Evolutionary conservation across 371 early-diverging fungal species (phyloP).

Genomic region (Mucor saturninus): DNA sequence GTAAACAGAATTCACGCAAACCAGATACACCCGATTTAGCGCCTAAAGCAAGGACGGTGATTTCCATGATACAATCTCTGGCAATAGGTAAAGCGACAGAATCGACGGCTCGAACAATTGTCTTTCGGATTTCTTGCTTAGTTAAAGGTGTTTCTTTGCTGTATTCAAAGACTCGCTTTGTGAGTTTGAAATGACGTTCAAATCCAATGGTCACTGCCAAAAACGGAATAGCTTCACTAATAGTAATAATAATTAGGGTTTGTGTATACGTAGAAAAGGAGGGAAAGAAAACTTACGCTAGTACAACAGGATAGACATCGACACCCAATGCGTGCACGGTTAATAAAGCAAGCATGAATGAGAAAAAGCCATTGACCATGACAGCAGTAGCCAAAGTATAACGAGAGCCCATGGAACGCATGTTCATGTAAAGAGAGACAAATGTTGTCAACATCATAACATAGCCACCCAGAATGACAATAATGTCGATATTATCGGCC

Average conservation of each 20-base stretch:
- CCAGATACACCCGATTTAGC: constrained; percentile 80
- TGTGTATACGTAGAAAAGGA: background rate
- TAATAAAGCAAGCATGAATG: constrained; percentile 79
- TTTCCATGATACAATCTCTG: constrained; percentile 84
- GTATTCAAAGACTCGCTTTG: constrained; percentile 75
- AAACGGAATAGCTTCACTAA: constrained; percentile 89
- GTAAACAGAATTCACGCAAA: constrained; percentile 80
- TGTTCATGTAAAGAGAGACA: constrained; percentile 80
- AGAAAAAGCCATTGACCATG: constrained; percentile 72
- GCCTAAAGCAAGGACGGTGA: constrained; percentile 77
- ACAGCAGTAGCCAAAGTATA: constrained; percentile 75
- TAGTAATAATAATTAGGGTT: constrained; percentile 3
- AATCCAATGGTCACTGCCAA: constrained; percentile 92
- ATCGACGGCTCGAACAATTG: constrained; percentile 73
- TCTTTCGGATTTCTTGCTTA: constrained; percentile 61
- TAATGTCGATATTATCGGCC: constrained; percentile 80
- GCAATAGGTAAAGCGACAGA: constrained; percentile 71
- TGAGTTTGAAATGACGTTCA: constrained; percentile 84
- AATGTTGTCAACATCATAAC: constrained; percentile 87
- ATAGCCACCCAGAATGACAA: constrained; percentile 82
- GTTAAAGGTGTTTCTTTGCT: constrained; percentile 40
- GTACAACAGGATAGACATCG: constrained; percentile 74
- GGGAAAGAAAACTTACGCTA: constrained; percentile 48
- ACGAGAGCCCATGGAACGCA: constrained; percentile 87
- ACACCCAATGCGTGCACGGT: constrained; percentile 71